Base-by-base conservation (phyloP, 345 rosid genomes). In the Jatropha curcas region DNA sequence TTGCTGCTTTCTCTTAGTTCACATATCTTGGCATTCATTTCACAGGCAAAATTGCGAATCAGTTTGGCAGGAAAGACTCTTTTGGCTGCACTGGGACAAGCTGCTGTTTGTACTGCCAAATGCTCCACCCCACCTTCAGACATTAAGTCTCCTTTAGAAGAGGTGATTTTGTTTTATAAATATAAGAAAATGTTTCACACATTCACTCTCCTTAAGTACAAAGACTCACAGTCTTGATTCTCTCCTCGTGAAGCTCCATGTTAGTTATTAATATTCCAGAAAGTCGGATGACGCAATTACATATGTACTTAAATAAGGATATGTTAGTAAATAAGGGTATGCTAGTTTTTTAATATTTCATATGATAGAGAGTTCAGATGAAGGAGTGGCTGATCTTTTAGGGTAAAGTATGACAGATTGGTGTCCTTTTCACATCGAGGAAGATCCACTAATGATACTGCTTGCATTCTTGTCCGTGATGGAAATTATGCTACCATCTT, bases 61-160 rank as follows among this genome's bases (percentile, higher is more conserved):
- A 92, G 90, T 65, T 83, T 89, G 72, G 89, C 99, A 37, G 92
- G 84, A 69, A 89, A 91, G 83, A 95, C 96, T 73, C 90, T 95
- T 72, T 88, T 95, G 80, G 90, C 96, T 79, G 96, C 98, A 30
- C 73, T 95, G 65, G 99, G 97, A 73, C 97, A 92, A 84, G 97
- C 99, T 34, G 88, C 97, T 77, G 90, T 90, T 9, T 84, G 88
- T 76, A 77, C 85, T 72, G 96, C 88, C 79, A 83, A 88, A 48
- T 86, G 89, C 74, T 86, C 92, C 75, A 89, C 81, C 65, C 92
- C 91, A 66, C 88, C 97, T 71, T 48, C 87, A 60, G 78, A 82
- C 62, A 71, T 76, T 63, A 89, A 87, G 79, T 85, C 96, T 82
- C 94, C 96, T 82, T 77, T 92, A 74, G 97, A 95, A 73, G 99